A percentile compares a stretch with the other conserved stretches of the same genome.
These are phyloP conservation scores for Hyphopichia homilentoma DNA, from an alignment of 805 yeast genomes.

Conservation along the genomic window DNA sequence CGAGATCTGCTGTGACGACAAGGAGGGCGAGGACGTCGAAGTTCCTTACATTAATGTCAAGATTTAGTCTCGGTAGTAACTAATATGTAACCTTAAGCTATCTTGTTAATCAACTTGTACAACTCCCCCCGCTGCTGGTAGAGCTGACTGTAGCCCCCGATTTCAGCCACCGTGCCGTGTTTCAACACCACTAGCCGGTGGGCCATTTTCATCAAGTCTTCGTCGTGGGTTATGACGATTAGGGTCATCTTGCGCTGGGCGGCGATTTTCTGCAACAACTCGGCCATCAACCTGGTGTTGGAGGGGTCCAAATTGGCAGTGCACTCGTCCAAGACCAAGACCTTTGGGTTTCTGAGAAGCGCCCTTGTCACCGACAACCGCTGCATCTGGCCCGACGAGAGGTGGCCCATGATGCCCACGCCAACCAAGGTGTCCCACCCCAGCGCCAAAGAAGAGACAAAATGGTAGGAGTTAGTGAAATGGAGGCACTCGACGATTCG, in stretches of 20 bases:
- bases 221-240: constrained; percentile 71
- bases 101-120: constrained; percentile 7
- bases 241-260: constrained; percentile 30
- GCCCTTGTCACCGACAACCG: constrained; percentile 84
- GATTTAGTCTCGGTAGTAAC: constrained; percentile 13
- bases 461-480: constrained; percentile 49
- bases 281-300: constrained; percentile 48
- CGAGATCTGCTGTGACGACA: constrained; percentile 91
- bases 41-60: constrained; percentile 79
- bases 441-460: constrained; percentile 50
- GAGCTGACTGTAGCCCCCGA: constrained; percentile 36
- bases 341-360: constrained; percentile 57
- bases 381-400: constrained; percentile 93
- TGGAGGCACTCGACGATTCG: constrained; percentile 39
- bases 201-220: constrained; percentile 59
- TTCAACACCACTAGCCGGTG: constrained; percentile 47
- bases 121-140: constrained; percentile 21
- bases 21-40: constrained; percentile 91
- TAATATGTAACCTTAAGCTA: not conserved
- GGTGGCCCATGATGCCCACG: constrained; percentile 33
- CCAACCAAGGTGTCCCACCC: constrained; percentile 62
- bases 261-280: constrained; percentile 40
- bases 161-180: constrained; percentile 46
- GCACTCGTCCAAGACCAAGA: constrained; percentile 81
- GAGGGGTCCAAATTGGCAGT: constrained; percentile 81